Evolutionary conservation across 176 grass and related monocot species (phyloP).

Genomic region (Aegilops umbellulata): DNA sequence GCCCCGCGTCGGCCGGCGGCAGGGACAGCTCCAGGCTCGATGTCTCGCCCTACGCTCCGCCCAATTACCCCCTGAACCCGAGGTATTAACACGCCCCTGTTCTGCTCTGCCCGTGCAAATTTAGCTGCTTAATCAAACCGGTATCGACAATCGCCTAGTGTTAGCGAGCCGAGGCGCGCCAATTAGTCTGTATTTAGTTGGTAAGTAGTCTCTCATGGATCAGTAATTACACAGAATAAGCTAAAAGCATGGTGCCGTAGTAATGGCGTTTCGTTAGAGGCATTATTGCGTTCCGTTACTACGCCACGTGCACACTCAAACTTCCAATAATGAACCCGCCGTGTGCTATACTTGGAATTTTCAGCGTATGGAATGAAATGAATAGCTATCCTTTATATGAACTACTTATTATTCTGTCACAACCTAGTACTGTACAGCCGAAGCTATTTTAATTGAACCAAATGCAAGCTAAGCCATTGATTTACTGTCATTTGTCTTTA

Average conservation of each 20-base stretch:
- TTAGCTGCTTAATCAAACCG: background rate
- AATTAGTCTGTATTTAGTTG: background rate
- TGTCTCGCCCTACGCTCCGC: conserved; percentile 47
- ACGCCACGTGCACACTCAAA: background rate
- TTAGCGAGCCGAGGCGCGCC: background rate
- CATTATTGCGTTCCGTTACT: background rate
- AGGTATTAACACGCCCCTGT: conserved; percentile 44
- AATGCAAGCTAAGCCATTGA: background rate
- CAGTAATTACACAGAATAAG: background rate
- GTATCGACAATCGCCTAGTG: background rate
- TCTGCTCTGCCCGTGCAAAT: background rate
- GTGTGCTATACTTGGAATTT: background rate
- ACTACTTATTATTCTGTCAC: background rate
- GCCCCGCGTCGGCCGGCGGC: conserved; percentile 8
- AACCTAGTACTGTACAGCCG: background rate
- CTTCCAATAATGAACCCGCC: background rate
- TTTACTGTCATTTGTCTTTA: background rate
- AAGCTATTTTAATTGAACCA: background rate
- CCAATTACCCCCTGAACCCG: conserved; percentile 61
- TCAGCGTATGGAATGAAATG: background rate
- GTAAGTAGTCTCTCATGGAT: background rate
- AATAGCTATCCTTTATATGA: background rate
- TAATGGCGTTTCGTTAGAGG: background rate
- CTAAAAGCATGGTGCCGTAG: background rate
- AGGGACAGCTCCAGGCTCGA: conserved; percentile 61